Evolutionary conservation across 169 alveolate genomes (phyloP), one percentile per base, ranked within the genome.

Genomic region (Cryptosporidium parvum): DNA sequence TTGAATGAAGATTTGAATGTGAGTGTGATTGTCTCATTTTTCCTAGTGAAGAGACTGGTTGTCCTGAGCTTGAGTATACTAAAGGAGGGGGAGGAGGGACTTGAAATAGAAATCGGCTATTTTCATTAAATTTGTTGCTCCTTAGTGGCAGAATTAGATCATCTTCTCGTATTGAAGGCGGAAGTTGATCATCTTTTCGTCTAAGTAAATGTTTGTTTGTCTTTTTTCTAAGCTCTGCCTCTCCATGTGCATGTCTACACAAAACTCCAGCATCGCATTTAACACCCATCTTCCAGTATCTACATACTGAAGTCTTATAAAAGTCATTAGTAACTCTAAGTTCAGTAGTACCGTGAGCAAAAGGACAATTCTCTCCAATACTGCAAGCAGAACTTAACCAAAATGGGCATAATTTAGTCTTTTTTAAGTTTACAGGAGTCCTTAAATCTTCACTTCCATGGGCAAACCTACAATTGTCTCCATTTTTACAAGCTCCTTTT

Each of bases 191-290:
- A 0, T 80, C 89, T 23, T 39, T 80, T 26, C 75, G 69, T 37
- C 70, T 58, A 10, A 29, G 69, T 29, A 44, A 23, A 52, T 80
- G 75, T n/a, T 33, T 59, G 45, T 65, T 35, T 10, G 68, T 26
- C 67, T 62, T 80, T 26, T 35, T 59, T 21, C 92, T 73, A 14
- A 86, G 73, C 59, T 86, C 92, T 3, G 68, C 71, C 31, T 75
- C 95, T 14, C 95, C 95, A 42, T 93, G 95, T 1, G 95, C 95
- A 85, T 93, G 95, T 33, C 95, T 86, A 75, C 95, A 93, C 31
- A 70, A 52, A 26, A 72, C 73, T 39, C 95, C 95, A 31, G 93
- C 92, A 75, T 86, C 84, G 59, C 95, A 93, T 31, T 45, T 80
- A 16, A 86, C 71, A 16, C 95, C 95, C 86, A 85, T 91, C 86